Evolutionary conservation across 2,329 filamentous ascomycete species (phyloP), one percentile per base, ranked within the genome.

Genomic region (Phoma herbarum): DNA sequence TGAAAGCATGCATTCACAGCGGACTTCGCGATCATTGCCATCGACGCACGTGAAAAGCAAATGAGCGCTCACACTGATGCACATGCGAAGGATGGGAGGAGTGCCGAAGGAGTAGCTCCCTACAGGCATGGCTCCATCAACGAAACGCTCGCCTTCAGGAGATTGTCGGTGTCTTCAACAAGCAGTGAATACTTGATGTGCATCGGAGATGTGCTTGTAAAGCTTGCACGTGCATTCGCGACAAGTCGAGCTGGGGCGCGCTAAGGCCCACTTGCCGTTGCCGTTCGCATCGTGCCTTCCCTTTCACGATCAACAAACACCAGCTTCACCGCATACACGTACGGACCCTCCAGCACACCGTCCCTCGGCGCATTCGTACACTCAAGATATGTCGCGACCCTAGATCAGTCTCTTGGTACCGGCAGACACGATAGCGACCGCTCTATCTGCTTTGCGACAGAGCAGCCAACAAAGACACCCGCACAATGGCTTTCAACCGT

Each of bases 401-500:
- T 33, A 44, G 26, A 2, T 11, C 22, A 28, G 20, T n/a, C 35
- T 48, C 8, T 18, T 29, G 7, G 5, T 14, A 14, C 20, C 26
- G 26, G 43, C 14, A 35, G 16, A 23, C 23, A 31, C 35, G 5
- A 29, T 18, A 20, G 37, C 18, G 22, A 22, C 28, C 23, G 22
- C 42, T 43, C 22, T 33, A 25, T 31, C 35, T 33, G 45, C 28
- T 26, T 47, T 60, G 57, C 52, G 35, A 52, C 43, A 44, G 31
- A 56, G 44, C 52, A 61, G 62, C 63, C 55, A 63, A 62, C 57
- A 67, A 67, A 64, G 64, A 59, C 59, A 57, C 39, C 35, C 47
- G 26, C 61, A 68, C 65, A 59, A 72, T 71, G 66, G 65, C 71
- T 26, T 66, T 67, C 43, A 64, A 72, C 45, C 68, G 76, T 57